Evolutionary conservation across 2,329 filamentous ascomycete genomes (phyloP), one percentile per base, ranked within the genome.

Genomic region (Fusarium armeniacum): DNA sequence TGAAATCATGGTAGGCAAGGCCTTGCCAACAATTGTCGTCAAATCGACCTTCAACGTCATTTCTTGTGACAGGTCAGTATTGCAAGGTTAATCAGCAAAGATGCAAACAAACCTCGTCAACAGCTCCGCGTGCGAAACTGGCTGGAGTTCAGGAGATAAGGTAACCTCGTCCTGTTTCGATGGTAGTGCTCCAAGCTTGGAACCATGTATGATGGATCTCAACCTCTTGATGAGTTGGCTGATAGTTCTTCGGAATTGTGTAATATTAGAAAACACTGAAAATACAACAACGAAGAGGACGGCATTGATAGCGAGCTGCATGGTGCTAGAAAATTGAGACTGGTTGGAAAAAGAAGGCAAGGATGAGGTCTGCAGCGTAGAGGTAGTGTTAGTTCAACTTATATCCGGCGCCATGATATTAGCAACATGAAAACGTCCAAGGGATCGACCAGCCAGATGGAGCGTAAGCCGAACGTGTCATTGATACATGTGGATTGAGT

Each of bases 1-100:
- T 52, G 4, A 58, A 58, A 20, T 58, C 54, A 6, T 41, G 36
- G 13, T 58, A 58, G 4, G 54, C 54, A 28, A 58, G 54, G 4
- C 54, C 54, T 20, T 58, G 54, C 46, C 54, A 58, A n/a, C 46
- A 28, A 16, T 58, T 53, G 2, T 53, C 20, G 7, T 53, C 46
- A 3, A 58, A 58, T 26, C 22, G 35, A 20, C 13, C 18, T 35
- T 58, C 46, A 35, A 58, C 28, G 6, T 53, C 35, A 4, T 26
- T 15, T 35, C 54, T 58, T 6, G 10, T 18, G 6, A 7, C 15
- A 35, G 18, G 46, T 58, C n/a, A 58, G 54, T 15, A 9, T n/a
- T 18, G 20, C 1, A 43, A 15, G 2, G 11, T 15, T 7, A 10
- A 9, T 8, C 7, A 10, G 11, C 5, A 10, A 35, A 16, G 3